A percentile compares a stretch with the other conserved stretches of the same genome.
These are phyloP conservation scores for Zygnema circumcarinatum DNA, from an alignment of 139 green algal genomes.

Conservation along the genomic window DNA sequence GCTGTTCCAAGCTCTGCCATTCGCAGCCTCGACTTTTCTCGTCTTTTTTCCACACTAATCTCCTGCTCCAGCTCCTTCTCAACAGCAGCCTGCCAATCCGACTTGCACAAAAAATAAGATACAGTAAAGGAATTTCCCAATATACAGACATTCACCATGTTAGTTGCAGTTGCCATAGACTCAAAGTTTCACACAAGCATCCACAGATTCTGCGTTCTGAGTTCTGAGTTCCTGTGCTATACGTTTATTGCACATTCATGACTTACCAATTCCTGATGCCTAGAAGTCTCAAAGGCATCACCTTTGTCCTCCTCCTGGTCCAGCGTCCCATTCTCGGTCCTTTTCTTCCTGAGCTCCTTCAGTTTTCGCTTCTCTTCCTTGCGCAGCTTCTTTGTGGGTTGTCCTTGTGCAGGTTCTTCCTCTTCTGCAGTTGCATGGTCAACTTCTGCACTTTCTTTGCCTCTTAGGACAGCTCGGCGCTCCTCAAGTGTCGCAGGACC, in stretches of 20 bases:
- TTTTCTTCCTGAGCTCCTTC: slow-evolving; percentile 18
- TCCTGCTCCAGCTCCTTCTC: slow-evolving; percentile 54
- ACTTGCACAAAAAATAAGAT: too few relatives aligned
- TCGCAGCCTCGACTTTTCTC: slow-evolving; percentile 61
- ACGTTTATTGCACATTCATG: too few relatives aligned
- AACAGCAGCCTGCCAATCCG: neutral
- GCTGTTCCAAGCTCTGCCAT: slow-evolving; percentile 77
- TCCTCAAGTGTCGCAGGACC: slow-evolving; percentile 10
- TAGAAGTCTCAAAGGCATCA: neutral
- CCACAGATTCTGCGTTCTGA: too few relatives aligned
- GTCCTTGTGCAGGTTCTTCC: slow-evolving; percentile 1
- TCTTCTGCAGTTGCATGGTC: slow-evolving; percentile 3
- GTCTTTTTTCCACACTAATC: slow-evolving; percentile 49
- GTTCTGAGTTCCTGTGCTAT: too few relatives aligned
- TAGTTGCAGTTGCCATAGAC: too few relatives aligned
- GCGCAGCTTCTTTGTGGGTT: neutral
- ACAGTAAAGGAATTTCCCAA: too few relatives aligned
- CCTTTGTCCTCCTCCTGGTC: too few relatives aligned
- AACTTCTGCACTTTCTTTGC: slow-evolving; percentile 30
- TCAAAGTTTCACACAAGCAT: too few relatives aligned
- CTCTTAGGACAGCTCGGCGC: neutral
- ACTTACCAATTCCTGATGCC: neutral
- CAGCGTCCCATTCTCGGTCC: neutral
- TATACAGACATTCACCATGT: too few relatives aligned
- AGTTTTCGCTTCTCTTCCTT: slow-evolving; percentile 27